phyloP scores from a whole-genome alignment of 352 stramenopile genomes.

The Globisporangium orthogonon region DNA sequence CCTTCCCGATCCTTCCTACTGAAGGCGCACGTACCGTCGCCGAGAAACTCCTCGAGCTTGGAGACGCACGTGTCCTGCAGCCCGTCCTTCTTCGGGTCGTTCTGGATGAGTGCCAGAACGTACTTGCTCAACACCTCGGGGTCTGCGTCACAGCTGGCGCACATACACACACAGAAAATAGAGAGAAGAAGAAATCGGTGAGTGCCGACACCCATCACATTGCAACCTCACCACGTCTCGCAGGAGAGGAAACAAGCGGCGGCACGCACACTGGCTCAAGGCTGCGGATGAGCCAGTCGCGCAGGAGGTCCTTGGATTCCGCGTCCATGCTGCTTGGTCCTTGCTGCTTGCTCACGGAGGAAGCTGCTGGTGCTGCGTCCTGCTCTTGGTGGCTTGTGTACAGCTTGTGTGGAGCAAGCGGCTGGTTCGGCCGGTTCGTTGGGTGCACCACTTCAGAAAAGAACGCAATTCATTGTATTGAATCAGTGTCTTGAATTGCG shows the following conservation, averaged over 20 bases:
- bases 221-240: background rate
- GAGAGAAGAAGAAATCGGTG: background rate
- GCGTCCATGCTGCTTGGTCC: constrained; percentile 45
- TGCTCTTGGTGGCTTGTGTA: background rate
- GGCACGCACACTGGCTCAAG: constrained; percentile 76
- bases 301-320: constrained; percentile 72
- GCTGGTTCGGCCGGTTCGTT: too few relatives aligned
- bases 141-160: constrained; percentile 72
- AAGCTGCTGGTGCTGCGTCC: background rate
- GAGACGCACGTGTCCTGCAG: constrained; percentile 62
- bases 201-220: background rate
- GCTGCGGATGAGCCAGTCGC: constrained; percentile 82
- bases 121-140: constrained; percentile 86
- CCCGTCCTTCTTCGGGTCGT: constrained; percentile 64
- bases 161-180: background rate
- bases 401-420: too few relatives aligned
- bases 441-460: too few relatives aligned
- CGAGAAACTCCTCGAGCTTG: constrained; percentile 84
- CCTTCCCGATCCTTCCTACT: background rate
- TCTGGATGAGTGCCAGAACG: constrained; percentile 79
- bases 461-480: too few relatives aligned
- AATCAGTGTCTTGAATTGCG: too few relatives aligned
- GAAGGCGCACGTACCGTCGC: constrained; percentile 46
- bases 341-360: constrained; percentile 1
- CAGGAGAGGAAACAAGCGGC: background rate